Evolutionary conservation across 768 basidiomycete species (phyloP), one percentile per base, ranked within the genome.

Genomic region (Mycena kentingensis): DNA sequence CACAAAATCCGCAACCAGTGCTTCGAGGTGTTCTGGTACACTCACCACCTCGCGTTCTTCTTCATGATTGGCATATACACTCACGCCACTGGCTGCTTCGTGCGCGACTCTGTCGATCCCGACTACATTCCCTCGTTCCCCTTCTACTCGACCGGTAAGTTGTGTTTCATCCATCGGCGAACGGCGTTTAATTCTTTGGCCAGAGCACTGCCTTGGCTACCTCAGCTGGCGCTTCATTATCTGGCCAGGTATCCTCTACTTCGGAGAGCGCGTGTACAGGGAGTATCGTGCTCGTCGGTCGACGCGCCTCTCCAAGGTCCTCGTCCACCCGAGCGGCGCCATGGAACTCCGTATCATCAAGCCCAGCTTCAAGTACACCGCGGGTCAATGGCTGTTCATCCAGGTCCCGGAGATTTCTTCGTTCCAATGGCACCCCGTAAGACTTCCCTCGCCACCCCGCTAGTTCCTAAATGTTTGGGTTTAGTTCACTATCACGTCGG

Each of bases 1-100:
- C 78, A 83, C 65, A 93, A 89, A 71, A 85, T 98, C 57, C 88
- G 94, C 60, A 70, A 80, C 54, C 90, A 93, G 70, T 90, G 85
- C 74, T 97, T 95, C 70, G 94, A 98, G 69, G 91, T 83, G 1
- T 98, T 98, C 77, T 96, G 93, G 93, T 96, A 94, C 69, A 94
- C 93, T 28, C 94, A 96, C 60, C 94, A 95, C 61, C 82, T 94
- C 34, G 91, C 90, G 11, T 92, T 94, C 78, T 91, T 94, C 75
- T 94, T 95, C 75, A 90, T 95, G 84, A 75, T 95, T 55, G 90
- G 83, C 27, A 81, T 97, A 41, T 96, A 89, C 71, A 80, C 89
- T 19, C 93, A 95, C 67, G 93, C 93, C 8, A 88, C 88, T 49
- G 93, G 94, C 4, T 98, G 94, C 71, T 98, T 98, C 71, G 94